These are phyloP conservation scores for Acacia crassicarpa DNA, from an alignment of 306 rosid genomes.

Conservation along the genomic window DNA sequence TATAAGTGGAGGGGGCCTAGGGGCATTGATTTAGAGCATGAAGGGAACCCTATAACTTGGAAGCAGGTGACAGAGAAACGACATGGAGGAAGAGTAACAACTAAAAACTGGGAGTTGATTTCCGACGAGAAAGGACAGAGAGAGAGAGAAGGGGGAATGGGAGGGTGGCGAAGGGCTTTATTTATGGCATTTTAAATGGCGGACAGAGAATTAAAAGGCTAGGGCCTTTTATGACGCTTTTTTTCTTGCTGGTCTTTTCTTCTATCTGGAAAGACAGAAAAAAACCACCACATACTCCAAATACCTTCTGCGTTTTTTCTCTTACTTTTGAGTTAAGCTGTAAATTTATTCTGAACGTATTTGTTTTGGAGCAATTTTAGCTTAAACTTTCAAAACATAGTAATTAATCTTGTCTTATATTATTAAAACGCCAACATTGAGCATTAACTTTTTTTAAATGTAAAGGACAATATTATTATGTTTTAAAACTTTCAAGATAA, in stretches of 20 bases:
- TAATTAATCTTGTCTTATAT: no score
- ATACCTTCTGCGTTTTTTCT: no score
- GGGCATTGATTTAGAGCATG: neutral
- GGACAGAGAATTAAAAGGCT: constrained; percentile 46
- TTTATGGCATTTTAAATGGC: constrained; percentile 47
- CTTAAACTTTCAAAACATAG: no score
- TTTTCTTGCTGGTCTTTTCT: constrained; percentile 18
- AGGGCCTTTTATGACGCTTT: constrained; percentile 27
- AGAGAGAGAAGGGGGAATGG: neutral
- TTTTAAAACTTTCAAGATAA: no score
- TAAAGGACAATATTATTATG: no score
- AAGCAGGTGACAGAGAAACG: neutral
- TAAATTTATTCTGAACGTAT: no score
- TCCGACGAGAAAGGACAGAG: neutral
- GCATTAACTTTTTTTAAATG: no score
- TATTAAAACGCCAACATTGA: no score
- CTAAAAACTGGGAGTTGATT: neutral
- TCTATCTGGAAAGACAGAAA: constrained; percentile 9
- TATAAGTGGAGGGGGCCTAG: neutral
- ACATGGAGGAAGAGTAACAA: neutral
- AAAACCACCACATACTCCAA: no score
- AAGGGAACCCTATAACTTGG: neutral
- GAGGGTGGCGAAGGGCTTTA: constrained; percentile 20
- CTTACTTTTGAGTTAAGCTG: no score
- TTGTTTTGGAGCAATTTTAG: no score